Evolutionary conservation across 371 early-diverging fungal genomes (phyloP).

Genomic region (Entomophthora muscae): DNA sequence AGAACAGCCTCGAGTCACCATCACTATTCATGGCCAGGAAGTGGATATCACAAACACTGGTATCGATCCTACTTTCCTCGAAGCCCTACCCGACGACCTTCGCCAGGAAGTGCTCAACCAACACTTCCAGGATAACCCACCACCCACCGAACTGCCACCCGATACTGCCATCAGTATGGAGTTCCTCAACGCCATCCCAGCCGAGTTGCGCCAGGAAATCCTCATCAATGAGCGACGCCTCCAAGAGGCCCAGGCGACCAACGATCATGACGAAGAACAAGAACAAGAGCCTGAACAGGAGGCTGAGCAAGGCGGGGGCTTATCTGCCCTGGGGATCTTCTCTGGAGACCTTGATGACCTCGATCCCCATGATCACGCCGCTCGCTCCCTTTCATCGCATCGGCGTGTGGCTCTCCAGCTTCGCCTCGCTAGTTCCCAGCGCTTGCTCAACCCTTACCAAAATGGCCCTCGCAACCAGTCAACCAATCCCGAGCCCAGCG

Average conservation of each 20-base stretch:
- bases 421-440: slow-evolving; percentile 19
- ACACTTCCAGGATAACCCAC: slow-evolving; percentile 34
- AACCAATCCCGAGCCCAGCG: slow-evolving; percentile 8
- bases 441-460: slow-evolving; percentile 35
- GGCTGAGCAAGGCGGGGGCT: slow-evolving; percentile 17
- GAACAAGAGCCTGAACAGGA: slow-evolving; percentile 17
- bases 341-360: slow-evolving; percentile 12
- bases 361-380: not conserved
- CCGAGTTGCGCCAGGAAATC: slow-evolving; percentile 62
- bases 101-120: slow-evolving; percentile 81
- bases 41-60: slow-evolving; percentile 88
- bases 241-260: slow-evolving; percentile 14
- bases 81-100: slow-evolving; percentile 90
- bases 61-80: slow-evolving; percentile 84
- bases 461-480: slow-evolving; percentile 19
- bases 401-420: not conserved
- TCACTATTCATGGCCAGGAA: slow-evolving; percentile 34
- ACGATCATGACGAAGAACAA: not conserved
- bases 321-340: slow-evolving; percentile 15
- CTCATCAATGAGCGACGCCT: slow-evolving; percentile 30
- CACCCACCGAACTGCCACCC: slow-evolving; percentile 14
- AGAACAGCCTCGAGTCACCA: slow-evolving; percentile 5
- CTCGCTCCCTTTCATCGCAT: not conserved
- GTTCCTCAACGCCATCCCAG: slow-evolving; percentile 62
- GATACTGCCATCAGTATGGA: slow-evolving; percentile 36